Conservation (phyloP, 108 stramenopile species). For the Conticribra weissflogii region DNA sequence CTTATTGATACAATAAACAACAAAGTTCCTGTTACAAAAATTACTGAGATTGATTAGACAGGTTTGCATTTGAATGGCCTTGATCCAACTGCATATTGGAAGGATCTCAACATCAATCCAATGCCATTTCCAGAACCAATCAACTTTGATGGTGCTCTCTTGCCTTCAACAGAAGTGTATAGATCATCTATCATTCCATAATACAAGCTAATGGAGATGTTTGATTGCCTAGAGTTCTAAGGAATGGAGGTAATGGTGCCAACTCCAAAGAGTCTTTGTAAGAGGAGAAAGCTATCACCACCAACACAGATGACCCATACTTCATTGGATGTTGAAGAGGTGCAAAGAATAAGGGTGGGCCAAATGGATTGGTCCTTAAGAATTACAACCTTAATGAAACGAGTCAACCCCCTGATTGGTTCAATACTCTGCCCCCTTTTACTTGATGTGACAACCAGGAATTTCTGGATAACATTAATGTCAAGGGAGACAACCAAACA, state of each 20-base stretch:
- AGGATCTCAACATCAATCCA: not conserved
- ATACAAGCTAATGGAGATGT: not conserved
- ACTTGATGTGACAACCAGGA: not conserved
- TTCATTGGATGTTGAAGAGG: not conserved
- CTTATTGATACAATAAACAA: not conserved
- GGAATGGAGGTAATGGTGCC: not conserved
- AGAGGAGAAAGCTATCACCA: not conserved
- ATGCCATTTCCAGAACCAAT: not conserved
- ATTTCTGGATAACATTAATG: not conserved
- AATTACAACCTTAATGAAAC: not conserved
- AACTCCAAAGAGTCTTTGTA: not conserved
- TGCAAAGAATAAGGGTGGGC: not conserved
- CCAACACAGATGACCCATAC: not conserved
- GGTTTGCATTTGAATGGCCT: not conserved
- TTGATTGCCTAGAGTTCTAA: not conserved
- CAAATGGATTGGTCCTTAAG: not conserved
- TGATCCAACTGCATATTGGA: not conserved
- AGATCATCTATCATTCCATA: not conserved
- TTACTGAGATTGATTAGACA: not conserved
- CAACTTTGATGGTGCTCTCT: not conserved
- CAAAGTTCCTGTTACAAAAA: not conserved
- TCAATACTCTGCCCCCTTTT: not conserved
- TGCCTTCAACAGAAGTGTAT: not conserved
- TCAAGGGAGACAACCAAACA: not conserved
- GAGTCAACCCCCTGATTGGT: not conserved